phyloP scores from a whole-genome alignment of 129 eudicot species.

The Helianthus annuus region HanXRQr2.0-SUNRISE NC_035446.2:152554103-152554602 shows the following conservation, averaged over 20 bases:
- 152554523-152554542: slow-evolving; percentile 37
- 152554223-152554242: slow-evolving; percentile 8
- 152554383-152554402: slow-evolving; percentile 23
- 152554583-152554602: slow-evolving; percentile 36
- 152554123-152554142: slow-evolving; percentile 5
- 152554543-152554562: slow-evolving; percentile 31
- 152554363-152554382: slow-evolving; percentile 16
- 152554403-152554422: slow-evolving; percentile 8
- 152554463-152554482: neutral
- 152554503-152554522: too few species aligned
- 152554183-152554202: neutral
- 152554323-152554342: neutral
- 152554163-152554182: slow-evolving; percentile 24
- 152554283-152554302: slow-evolving; percentile 15
- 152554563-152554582: slow-evolving; percentile 38
- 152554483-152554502: slow-evolving; percentile 3
- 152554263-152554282: slow-evolving; percentile 18
- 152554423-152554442: slow-evolving; percentile 9
- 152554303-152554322: slow-evolving; percentile 8
- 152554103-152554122: neutral
- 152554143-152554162: too few species aligned
- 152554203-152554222: slow-evolving; percentile 20
- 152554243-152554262: slow-evolving; percentile 7
- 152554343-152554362: slow-evolving; percentile 19
- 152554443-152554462: slow-evolving; percentile 12